phyloP scores from a whole-genome alignment of 2,329 filamentous ascomycete species.

The Harringtonia aguacate region DNA sequence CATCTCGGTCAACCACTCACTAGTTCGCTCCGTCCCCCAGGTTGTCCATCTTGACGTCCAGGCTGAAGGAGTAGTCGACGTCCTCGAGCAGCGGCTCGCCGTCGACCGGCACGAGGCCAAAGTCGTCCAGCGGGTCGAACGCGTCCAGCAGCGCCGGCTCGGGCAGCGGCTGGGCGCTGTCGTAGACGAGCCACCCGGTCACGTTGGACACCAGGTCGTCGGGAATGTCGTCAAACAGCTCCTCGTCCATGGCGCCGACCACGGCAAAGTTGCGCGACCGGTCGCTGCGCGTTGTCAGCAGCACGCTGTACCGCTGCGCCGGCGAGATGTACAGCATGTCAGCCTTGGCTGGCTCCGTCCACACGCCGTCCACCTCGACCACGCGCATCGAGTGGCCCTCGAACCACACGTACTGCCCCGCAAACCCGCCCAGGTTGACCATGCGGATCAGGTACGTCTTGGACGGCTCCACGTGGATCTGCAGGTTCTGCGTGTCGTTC shows the following conservation, averaged over 20 bases:
- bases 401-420: constrained; percentile 54
- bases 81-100: constrained; percentile 45
- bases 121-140: constrained; percentile 60
- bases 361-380: constrained; percentile 64
- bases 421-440: constrained; percentile 64
- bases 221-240: constrained; percentile 59
- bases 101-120: constrained; percentile 59
- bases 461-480: constrained; percentile 47
- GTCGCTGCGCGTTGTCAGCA: constrained; percentile 54
- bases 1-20: no score
- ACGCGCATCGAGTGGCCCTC: constrained; percentile 57
- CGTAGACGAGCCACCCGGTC: constrained; percentile 53
- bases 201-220: constrained; percentile 55
- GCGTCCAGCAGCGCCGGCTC: constrained; percentile 44
- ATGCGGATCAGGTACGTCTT: constrained; percentile 65
- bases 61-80: constrained; percentile 51
- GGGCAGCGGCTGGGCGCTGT: constrained; percentile 33
- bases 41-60: constrained; percentile 57
- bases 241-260: constrained; percentile 59
- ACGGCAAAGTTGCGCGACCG: constrained; percentile 55
- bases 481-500: constrained; percentile 57
- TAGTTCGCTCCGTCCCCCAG: constrained; percentile 59
- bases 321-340: constrained; percentile 55
- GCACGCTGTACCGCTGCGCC: constrained; percentile 55
- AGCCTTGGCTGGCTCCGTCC: constrained; percentile 47